Percentiles rank a stretch among this genome's conserved stretches.
Evolutionary conservation across 2,329 filamentous ascomycete genomes (phyloP).

Genomic region (Aulographum hederae): DNA sequence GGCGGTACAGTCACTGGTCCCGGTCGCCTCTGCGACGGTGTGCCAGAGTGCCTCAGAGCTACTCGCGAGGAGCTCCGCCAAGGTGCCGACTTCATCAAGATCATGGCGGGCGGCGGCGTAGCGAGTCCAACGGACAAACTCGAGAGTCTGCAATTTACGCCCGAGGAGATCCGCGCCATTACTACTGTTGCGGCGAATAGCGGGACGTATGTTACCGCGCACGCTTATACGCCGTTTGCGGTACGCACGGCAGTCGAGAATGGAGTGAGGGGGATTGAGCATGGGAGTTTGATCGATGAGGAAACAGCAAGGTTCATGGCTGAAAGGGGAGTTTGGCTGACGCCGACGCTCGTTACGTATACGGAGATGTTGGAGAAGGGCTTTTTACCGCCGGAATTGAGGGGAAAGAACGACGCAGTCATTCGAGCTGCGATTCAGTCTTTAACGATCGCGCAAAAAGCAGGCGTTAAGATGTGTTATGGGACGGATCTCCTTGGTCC

Average conservation of each 20-base stretch:
- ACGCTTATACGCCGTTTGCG: constrained; percentile 36
- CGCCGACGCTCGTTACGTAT: constrained; percentile 36
- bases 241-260: constrained; percentile 37
- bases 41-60: constrained; percentile 32
- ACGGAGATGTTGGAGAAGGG: constrained; percentile 26
- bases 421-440: constrained; percentile 27
- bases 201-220: constrained; percentile 36
- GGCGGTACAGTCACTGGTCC: constrained; percentile 16
- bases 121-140: constrained; percentile 35
- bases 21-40: constrained; percentile 33
- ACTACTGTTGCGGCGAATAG: constrained; percentile 28
- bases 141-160: constrained; percentile 36
- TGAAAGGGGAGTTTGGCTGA: constrained; percentile 28
- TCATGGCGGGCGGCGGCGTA: constrained; percentile 41
- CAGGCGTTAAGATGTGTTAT: constrained; percentile 37
- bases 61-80: constrained; percentile 35
- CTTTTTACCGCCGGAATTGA: constrained; percentile 26
- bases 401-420: constrained; percentile 33
- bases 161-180: constrained; percentile 37
- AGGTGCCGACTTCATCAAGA: constrained; percentile 43
- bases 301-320: constrained; percentile 32
- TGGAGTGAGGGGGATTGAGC: constrained; percentile 37
- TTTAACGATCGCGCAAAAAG: constrained; percentile 30
- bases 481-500: constrained; percentile 37
- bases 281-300: constrained; percentile 45